Base-by-base conservation (phyloP, 2,329 filamentous ascomycete genomes). In the Apiospora phragmitis region DNA sequence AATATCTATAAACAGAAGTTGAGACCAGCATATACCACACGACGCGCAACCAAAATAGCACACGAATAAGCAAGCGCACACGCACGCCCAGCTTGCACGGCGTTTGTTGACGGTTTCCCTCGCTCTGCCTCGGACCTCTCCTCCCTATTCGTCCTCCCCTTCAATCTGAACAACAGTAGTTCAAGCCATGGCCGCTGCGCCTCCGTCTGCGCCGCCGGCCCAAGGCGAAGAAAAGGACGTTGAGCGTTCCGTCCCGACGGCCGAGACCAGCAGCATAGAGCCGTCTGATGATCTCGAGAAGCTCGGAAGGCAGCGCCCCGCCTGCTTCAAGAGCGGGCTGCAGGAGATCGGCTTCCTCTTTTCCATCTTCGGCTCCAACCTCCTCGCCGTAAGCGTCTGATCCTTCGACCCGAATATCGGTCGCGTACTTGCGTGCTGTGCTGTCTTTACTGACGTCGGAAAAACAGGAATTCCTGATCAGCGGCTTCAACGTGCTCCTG, bases 401-500 rank as follows among this genome's bases (percentile, higher is more conserved):
- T 32, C 29, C 26, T 32, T 16, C 3, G 14, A 0, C 24, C 16
- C 18, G 6, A 42, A 43, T 3, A 43, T 18, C 42, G 16, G 24
- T 12, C 14, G 26, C 11, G n/a, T 24, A 24, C 6, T 24, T 26
- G 8, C 24, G 8, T 55, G 49, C 12, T 16, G 14, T 21, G 16
- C 26, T 11, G n/a, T n/a, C 24, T 24, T 32, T 32, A 24, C 26
- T 55, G 26, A 55, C 26, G 26, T 3, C 7, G 18, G n/a, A 1
- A 12, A 1, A 18, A 43, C 11, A 66, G 65, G 65, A 94, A 81
- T 94, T 91, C 80, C 92, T 91, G 75, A 87, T 94, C 65, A 92
- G 90, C 43, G 93, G 93, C 47, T 95, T 94, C 77, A 87, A 86
- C 68, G 90, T 91, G 72, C 87, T 94, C 38, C 81, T 94, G 0